Base-by-base conservation (phyloP, 345 rosid genomes). In the Hibiscus mutabilis region DNA sequence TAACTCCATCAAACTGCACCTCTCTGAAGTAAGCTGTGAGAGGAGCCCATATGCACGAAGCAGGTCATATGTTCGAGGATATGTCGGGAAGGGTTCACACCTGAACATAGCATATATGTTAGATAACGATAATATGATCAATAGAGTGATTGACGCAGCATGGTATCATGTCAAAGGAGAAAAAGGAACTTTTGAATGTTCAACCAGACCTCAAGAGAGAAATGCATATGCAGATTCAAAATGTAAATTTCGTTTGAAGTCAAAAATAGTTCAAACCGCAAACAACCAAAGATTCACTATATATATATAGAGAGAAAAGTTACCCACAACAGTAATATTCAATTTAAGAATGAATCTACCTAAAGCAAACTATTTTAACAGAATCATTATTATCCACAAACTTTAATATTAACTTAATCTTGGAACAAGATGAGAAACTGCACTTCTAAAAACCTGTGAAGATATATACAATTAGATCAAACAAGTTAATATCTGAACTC, bases 1-100 rank as follows among this genome's bases (percentile, higher is more conserved):
- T 59, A 95, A 70, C 72, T 92, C 94, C 91, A 85, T 84, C 81
- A 91, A 70, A 76, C 84, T 77, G 31, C 99, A 95, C 76, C 82
- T 82, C 70, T 83, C 88, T 10, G 89, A 69, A 68, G 81, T 81
- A 35, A 90, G 82, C 76, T 74, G 89, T 29, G 98, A 84, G 61
- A 95, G 92, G 51, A 95, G 92, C 66, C 88, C 96, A 78, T 88
- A 78, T 70, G 97, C 98, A 67, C 90, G 97, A 78, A 95, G 96
- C 92, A 95, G 70, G 75, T 95, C 99, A 61, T 95, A 95, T 63
- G 99, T 92, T 74, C 99, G 83, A 25, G 98, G 97, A 75, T 95
- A 95, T 2, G 99, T 95, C 37, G 99, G 99, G 85, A 95, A 95
- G 52, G 98, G 89, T 78, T 95, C 98, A 78, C 99, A 95, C 98